phyloP scores from a whole-genome alignment of 2,329 filamentous ascomycete species.

The Microthyrium microscopicum region DNA sequence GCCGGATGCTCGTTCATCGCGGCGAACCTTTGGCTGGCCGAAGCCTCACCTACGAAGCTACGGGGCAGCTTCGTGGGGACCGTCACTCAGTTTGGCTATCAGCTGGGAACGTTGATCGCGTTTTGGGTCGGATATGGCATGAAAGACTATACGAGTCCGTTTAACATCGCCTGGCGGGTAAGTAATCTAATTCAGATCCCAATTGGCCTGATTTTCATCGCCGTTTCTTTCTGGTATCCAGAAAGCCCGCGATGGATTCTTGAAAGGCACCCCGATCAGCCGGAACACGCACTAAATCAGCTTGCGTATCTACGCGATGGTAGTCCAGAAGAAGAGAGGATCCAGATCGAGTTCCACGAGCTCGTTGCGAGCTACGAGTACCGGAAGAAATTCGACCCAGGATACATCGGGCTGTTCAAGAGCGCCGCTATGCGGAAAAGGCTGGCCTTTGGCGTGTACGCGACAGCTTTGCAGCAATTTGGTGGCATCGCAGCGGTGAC shows the following conservation, averaged over 20 bases:
- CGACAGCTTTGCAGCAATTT: slow-evolving; percentile 18
- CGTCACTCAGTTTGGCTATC: slow-evolving; percentile 26
- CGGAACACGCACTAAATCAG: slow-evolving; percentile 15
- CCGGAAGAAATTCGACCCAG: slow-evolving; percentile 16
- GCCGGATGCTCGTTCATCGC: slow-evolving; percentile 28
- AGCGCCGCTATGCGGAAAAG: slow-evolving; percentile 20
- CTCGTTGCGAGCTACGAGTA: slow-evolving; percentile 21
- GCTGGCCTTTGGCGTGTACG: slow-evolving; percentile 21
- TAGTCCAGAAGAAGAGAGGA: slow-evolving; percentile 14
- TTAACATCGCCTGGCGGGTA: slow-evolving; percentile 27
- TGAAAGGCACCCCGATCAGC: slow-evolving; percentile 20
- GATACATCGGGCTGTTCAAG: slow-evolving; percentile 19
- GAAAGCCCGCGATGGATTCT: slow-evolving; percentile 22
- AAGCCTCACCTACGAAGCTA: slow-evolving; percentile 23
- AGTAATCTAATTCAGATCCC: slow-evolving; percentile 27
- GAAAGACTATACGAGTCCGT: slow-evolving; percentile 24
- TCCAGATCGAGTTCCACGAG: slow-evolving; percentile 22
- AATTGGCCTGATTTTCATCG: slow-evolving; percentile 22
- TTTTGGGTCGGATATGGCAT: slow-evolving; percentile 30
- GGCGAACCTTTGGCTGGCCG: slow-evolving; percentile 26
- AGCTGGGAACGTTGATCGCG: slow-evolving; percentile 27
- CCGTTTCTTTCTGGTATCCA: slow-evolving; percentile 23
- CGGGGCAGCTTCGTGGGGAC: slow-evolving; percentile 26
- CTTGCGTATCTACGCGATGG: slow-evolving; percentile 20
- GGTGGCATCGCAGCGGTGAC: slow-evolving; percentile 20